A percentile compares a stretch with the other conserved stretches of the same genome.
Conservation (phyloP, 805 yeast species). For the Metschnikowia vanudenii region DNA sequence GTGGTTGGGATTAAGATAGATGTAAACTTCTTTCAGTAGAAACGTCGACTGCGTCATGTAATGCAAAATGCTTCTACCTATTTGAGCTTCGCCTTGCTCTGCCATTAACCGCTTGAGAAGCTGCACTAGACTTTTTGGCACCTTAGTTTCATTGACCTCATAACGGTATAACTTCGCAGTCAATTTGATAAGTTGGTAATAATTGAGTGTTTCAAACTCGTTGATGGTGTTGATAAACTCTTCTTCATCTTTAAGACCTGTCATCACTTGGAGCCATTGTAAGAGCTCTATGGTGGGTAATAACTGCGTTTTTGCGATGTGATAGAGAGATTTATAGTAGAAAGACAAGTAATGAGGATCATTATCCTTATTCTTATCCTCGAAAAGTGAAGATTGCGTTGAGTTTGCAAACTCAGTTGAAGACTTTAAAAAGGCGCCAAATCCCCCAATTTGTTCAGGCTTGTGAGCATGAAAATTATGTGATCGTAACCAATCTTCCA, state of each 20-base stretch:
- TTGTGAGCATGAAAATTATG: slow-evolving; percentile 49
- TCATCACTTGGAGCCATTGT: slow-evolving; percentile 88
- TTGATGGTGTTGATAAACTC: slow-evolving; percentile 53
- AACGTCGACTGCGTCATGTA: slow-evolving; percentile 43
- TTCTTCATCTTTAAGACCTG: slow-evolving; percentile 66
- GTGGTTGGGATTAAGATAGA: slow-evolving; percentile 52
- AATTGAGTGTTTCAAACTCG: slow-evolving; percentile 58
- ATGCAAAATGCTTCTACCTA: slow-evolving; percentile 26
- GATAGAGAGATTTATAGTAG: slow-evolving; percentile 62
- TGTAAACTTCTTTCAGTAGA: slow-evolving; percentile 39
- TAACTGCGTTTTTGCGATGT: slow-evolving; percentile 64
- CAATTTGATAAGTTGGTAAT: slow-evolving; percentile 66
- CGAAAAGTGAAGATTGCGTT: slow-evolving; percentile 26
- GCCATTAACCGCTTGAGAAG: slow-evolving; percentile 30
- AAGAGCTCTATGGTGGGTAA: slow-evolving; percentile 73
- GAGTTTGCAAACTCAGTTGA: not conserved
- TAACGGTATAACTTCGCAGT: slow-evolving; percentile 71
- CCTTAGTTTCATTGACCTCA: slow-evolving; percentile 74
- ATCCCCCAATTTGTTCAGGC: slow-evolving; percentile 34
- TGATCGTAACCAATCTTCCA: slow-evolving; percentile 91
- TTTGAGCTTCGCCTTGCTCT: slow-evolving; percentile 41
- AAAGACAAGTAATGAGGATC: slow-evolving; percentile 53
- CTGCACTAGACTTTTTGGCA: slow-evolving; percentile 42
- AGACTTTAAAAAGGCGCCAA: slow-evolving; percentile 21
- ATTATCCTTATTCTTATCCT: slow-evolving; percentile 20